Conservation (phyloP, 306 rosid genomes). For the Glycine soja region DNA sequence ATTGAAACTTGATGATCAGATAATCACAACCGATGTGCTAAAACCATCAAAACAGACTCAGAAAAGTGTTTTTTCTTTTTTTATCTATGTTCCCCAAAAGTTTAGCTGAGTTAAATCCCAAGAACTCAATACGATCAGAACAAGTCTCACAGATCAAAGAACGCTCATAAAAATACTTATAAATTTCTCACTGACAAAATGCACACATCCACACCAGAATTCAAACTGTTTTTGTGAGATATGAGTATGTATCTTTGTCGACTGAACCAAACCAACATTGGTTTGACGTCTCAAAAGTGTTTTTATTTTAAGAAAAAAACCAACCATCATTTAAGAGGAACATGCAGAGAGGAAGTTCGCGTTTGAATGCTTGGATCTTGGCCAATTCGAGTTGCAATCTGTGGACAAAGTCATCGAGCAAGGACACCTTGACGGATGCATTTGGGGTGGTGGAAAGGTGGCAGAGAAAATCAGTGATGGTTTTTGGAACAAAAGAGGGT, state of each 20-base stretch:
- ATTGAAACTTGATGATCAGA: background rate
- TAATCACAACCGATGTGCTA: background rate
- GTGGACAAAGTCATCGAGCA: background rate
- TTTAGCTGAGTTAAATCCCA: background rate
- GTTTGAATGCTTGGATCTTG: slow-evolving; percentile 82
- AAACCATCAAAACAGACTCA: background rate
- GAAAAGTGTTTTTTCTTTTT: too few relatives aligned
- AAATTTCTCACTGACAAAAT: too few relatives aligned
- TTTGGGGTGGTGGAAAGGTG: slow-evolving; percentile 47
- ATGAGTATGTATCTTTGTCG: too few relatives aligned
- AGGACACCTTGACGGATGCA: slow-evolving; percentile 36
- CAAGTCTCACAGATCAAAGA: too few relatives aligned
- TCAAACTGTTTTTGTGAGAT: too few relatives aligned
- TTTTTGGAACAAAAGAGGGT: slow-evolving; percentile 65
- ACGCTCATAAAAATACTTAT: too few relatives aligned
- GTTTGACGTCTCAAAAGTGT: too few relatives aligned
- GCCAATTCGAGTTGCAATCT: slow-evolving; percentile 68
- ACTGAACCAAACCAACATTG: too few relatives aligned
- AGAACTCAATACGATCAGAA: too few relatives aligned
- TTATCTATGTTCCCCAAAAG: background rate
- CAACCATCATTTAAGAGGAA: slow-evolving; percentile 73
- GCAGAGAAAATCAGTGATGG: slow-evolving; percentile 62
- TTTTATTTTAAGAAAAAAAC: slow-evolving; percentile 34
- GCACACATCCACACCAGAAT: too few relatives aligned
- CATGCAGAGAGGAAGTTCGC: slow-evolving; percentile 87